These are phyloP conservation scores for Austroboletus novae-zelandiae DNA, from an alignment of 1,284 basidiomycete species.

Conservation along the genomic window DNA sequence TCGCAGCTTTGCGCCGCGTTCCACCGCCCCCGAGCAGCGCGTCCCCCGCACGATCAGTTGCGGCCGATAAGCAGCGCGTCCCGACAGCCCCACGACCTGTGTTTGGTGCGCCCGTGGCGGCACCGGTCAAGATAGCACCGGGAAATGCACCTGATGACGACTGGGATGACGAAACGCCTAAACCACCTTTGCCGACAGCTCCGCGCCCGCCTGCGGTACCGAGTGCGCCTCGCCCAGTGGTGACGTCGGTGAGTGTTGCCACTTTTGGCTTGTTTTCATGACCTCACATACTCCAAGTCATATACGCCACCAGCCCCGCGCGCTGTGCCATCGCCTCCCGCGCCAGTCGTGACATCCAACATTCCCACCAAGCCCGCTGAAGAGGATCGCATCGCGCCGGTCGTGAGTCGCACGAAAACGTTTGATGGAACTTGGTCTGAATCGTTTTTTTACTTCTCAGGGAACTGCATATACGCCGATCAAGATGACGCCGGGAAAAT, in stretches of 20 bases:
- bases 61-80: conserved; percentile 34
- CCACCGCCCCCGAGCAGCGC: conserved; percentile 27
- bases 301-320: conserved; percentile 14
- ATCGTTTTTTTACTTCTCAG: conserved; percentile 17
- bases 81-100: conserved; percentile 45
- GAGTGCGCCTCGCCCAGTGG: conserved; percentile 12
- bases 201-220: conserved; percentile 2
- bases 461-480: conserved; percentile 89
- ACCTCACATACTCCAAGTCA: conserved; percentile 11
- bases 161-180: conserved; percentile 53
- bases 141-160: conserved; percentile 50
- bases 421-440: no score
- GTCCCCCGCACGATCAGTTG: neutral
- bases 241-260: conserved; percentile 14
- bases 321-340: conserved; percentile 18
- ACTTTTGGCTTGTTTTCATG: neutral
- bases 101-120: conserved; percentile 42
- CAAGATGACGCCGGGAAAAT: conserved; percentile 78
- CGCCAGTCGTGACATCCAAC: conserved; percentile 39
- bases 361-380: conserved; percentile 64
- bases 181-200: conserved; percentile 26
- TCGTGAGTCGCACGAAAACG: conserved; percentile 36
- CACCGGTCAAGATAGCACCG: conserved; percentile 38
- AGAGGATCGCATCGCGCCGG: conserved; percentile 79
- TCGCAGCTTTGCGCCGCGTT: conserved; percentile 54